Evolutionary conservation across 768 basidiomycete species (phyloP).

Genomic region (Candolleomyces efflorescens): DNA sequence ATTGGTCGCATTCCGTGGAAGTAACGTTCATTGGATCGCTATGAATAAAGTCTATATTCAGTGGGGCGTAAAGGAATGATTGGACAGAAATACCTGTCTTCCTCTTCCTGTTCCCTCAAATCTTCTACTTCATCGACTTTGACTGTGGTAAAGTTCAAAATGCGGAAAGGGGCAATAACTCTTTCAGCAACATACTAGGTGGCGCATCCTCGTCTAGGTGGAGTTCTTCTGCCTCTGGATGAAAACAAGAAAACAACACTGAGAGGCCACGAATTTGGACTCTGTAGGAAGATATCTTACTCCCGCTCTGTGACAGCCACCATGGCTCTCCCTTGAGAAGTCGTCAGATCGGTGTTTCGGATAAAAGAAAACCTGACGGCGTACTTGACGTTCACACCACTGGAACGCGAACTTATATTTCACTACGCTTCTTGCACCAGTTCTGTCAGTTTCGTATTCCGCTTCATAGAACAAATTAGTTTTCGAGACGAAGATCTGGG

Average conservation of each 20-base stretch:
- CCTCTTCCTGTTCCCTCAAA: neutral
- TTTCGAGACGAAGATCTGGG: neutral
- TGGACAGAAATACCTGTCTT: neutral
- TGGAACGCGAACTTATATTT: conserved; percentile 82
- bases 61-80: neutral
- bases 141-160: neutral
- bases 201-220: conserved; percentile 1
- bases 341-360: neutral
- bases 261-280: neutral
- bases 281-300: neutral
- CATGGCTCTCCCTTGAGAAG: conserved; percentile 39
- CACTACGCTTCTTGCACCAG: conserved; percentile 50
- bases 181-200: neutral
- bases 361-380: neutral
- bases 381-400: conserved; percentile 72
- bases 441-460: conserved; percentile 54
- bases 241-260: too few relatives aligned
- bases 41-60: too few relatives aligned
- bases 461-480: conserved; percentile 33
- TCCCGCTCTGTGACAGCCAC: conserved; percentile 29
- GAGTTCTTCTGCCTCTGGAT: too few relatives aligned
- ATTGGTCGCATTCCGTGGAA: conserved; percentile 34
- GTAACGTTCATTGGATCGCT: neutral
- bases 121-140: neutral
- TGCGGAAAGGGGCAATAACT: neutral